phyloP scores from a whole-genome alignment of 139 green algal species.

The Desmodesmus armatus region DNA sequence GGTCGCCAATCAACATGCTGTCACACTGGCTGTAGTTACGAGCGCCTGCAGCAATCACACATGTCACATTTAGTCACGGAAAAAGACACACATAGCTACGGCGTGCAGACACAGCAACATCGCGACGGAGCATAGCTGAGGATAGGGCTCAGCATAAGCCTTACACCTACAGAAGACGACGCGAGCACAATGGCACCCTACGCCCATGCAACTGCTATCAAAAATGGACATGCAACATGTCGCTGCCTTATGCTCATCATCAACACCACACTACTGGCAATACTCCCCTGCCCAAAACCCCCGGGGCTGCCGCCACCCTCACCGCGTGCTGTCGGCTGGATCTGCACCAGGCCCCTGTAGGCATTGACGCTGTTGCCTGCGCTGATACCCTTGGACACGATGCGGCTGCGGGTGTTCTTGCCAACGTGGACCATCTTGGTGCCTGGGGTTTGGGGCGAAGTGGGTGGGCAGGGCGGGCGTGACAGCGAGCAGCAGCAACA shows the following conservation, averaged over 20 bases:
- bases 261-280: background rate
- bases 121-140: too few species aligned
- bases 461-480: constrained; percentile 67
- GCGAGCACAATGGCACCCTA: too few species aligned
- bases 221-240: too few species aligned
- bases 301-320: background rate
- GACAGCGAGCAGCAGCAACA: background rate
- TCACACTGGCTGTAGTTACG: constrained; percentile 99
- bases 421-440: constrained; percentile 99
- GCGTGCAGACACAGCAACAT: too few species aligned
- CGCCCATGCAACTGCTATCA: too few species aligned
- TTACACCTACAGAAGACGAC: too few species aligned
- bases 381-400: constrained; percentile 98
- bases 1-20: constrained; percentile 99
- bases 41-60: constrained; percentile 66
- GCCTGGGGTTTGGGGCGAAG: too few species aligned
- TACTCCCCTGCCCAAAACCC: background rate
- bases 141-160: too few species aligned
- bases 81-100: too few species aligned
- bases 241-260: too few species aligned
- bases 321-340: constrained; percentile 37
- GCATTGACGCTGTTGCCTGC: constrained; percentile 72
- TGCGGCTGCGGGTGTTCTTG: constrained; percentile 96
- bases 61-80: too few species aligned
- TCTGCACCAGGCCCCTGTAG: constrained; percentile 87